A percentile compares a stretch with the other conserved stretches of the same genome.
phyloP scores from a whole-genome alignment of 1,284 basidiomycete genomes.

The Boletus sp. region DNA sequence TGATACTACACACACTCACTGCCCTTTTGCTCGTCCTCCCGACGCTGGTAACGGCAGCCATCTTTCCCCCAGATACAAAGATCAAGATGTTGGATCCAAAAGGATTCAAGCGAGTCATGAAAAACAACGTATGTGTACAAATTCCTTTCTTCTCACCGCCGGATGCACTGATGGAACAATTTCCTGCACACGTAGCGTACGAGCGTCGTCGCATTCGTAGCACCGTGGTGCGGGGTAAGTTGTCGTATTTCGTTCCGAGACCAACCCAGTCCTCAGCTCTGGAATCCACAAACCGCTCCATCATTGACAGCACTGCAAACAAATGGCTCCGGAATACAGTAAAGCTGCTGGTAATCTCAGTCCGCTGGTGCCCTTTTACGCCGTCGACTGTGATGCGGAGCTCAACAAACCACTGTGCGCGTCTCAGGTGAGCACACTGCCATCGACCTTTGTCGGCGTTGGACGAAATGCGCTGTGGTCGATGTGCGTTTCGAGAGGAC shows the following conservation, averaged over 20 bases:
- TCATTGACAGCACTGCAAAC: slow-evolving; percentile 71
- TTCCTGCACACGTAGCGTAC: slow-evolving; percentile 52
- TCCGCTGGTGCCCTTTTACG: slow-evolving; percentile 84
- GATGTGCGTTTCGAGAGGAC: neutral
- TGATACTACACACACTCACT: slow-evolving; percentile 23
- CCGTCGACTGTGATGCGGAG: slow-evolving; percentile 87
- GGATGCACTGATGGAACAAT: neutral
- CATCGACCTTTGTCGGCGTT: neutral
- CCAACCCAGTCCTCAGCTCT: neutral
- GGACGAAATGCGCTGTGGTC: neutral
- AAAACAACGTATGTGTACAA: slow-evolving; percentile 59
- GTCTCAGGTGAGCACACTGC: slow-evolving; percentile 52
- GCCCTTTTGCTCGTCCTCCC: slow-evolving; percentile 37
- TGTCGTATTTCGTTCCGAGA: neutral
- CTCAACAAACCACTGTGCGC: slow-evolving; percentile 80
- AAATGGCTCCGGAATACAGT: slow-evolving; percentile 80
- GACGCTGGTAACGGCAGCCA: slow-evolving; percentile 59
- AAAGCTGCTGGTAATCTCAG: slow-evolving; percentile 77
- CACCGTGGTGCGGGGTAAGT: slow-evolving; percentile 85
- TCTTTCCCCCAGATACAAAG: slow-evolving; percentile 66
- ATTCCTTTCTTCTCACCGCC: neutral
- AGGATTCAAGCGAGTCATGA: slow-evolving; percentile 71
- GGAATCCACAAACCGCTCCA: neutral
- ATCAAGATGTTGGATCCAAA: slow-evolving; percentile 77
- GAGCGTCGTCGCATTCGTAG: slow-evolving; percentile 82